A percentile compares a stretch with the other conserved stretches of the same genome.
phyloP scores from a whole-genome alignment of 345 rosid species.

The Viola odorata region DNA sequence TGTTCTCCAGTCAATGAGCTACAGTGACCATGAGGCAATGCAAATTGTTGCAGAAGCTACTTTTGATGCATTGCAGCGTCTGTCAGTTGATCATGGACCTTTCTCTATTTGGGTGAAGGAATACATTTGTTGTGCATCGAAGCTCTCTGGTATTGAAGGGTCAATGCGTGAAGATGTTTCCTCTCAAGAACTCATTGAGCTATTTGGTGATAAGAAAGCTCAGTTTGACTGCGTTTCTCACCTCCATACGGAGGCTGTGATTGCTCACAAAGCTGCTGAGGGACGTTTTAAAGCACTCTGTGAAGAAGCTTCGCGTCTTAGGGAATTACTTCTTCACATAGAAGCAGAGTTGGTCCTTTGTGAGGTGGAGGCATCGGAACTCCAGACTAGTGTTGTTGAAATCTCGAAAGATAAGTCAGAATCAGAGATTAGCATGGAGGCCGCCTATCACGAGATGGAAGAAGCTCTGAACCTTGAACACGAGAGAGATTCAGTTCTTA shows the following conservation, averaged over 20 bases:
- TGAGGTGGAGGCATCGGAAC: constrained; percentile 32
- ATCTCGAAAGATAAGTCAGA: constrained; percentile 19
- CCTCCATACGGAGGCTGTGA: constrained; percentile 22
- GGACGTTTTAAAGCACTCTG: constrained; percentile 15
- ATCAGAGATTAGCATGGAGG: constrained; percentile 25
- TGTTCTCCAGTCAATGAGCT: constrained; percentile 6
- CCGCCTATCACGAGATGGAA: constrained; percentile 16
- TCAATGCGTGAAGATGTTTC: constrained; percentile 3
- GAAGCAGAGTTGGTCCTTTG: constrained; percentile 28
- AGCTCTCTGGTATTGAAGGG: background rate
- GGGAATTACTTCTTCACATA: constrained; percentile 18
- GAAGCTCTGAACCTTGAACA: constrained; percentile 7
- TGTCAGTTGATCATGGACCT: background rate
- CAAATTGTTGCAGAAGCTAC: background rate
- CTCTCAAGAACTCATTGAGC: constrained; percentile 22
- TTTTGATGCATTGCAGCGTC: background rate
- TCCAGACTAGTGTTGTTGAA: constrained; percentile 7
- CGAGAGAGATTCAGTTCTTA: constrained; percentile 13
- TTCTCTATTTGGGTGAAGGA: constrained; percentile 6
- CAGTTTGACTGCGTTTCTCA: constrained; percentile 25
- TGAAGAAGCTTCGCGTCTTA: constrained; percentile 21
- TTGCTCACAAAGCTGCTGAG: constrained; percentile 21
- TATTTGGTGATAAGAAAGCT: constrained; percentile 17
- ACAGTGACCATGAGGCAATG: constrained; percentile 4
- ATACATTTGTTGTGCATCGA: background rate